phyloP scores from a whole-genome alignment of 2,329 filamentous ascomycete genomes.

The Madurella fahalii region DNA sequence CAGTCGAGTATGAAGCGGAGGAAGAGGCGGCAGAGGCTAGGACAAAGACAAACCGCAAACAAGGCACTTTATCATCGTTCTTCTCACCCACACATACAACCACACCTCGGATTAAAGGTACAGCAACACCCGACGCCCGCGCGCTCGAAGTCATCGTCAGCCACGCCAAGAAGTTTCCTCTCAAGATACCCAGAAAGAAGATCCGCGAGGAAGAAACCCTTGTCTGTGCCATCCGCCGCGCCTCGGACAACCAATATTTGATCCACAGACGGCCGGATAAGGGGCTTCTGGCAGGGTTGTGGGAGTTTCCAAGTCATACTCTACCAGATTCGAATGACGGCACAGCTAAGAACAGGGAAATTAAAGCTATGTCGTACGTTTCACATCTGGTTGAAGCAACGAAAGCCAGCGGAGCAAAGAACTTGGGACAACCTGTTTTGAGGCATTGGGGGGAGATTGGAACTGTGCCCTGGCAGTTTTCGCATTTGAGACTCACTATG shows the following conservation, averaged over 20 bases:
- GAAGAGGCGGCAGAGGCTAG: neutral
- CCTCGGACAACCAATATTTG: constrained; percentile 41
- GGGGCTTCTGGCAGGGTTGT: constrained; percentile 51
- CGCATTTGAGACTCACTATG: constrained; percentile 54
- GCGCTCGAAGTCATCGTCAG: constrained; percentile 36
- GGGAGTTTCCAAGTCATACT: constrained; percentile 51
- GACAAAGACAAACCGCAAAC: neutral
- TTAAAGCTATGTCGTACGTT: constrained; percentile 36
- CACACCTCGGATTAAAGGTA: neutral
- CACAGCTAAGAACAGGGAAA: constrained; percentile 32
- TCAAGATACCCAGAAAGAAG: constrained; percentile 49
- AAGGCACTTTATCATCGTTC: constrained; percentile 36
- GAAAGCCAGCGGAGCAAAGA: constrained; percentile 5
- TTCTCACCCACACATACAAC: constrained; percentile 11
- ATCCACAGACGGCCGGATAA: constrained; percentile 50
- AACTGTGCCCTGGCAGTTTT: constrained; percentile 54
- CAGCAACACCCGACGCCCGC: constrained; percentile 17
- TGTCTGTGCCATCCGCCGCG: constrained; percentile 47
- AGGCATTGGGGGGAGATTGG: constrained; percentile 43
- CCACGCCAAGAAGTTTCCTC: constrained; percentile 49
- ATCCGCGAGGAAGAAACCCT: constrained; percentile 49
- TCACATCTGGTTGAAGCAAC: constrained; percentile 24
- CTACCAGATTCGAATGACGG: constrained; percentile 30
- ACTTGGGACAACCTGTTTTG: constrained; percentile 13
- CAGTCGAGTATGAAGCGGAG: constrained; percentile 16